phyloP scores from a whole-genome alignment of 352 stramenopile genomes.

The Phytophthora europaea region DNA sequence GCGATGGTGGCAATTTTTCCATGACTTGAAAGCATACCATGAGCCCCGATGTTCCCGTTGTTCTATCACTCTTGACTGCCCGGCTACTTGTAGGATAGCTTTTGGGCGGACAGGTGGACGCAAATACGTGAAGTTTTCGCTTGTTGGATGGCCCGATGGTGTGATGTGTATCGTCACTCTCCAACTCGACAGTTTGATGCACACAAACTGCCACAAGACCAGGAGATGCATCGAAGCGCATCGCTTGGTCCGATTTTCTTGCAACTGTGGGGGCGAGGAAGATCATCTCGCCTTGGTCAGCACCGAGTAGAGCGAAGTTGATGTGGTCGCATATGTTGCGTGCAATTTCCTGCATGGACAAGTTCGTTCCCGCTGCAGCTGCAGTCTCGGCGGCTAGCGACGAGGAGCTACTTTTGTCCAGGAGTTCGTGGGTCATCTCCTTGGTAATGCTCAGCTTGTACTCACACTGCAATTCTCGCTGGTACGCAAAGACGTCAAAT shows the following conservation, averaged over 20 bases:
- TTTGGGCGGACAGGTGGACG: conserved; percentile 37
- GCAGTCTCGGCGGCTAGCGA: conserved; percentile 64
- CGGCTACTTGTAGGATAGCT: conserved; percentile 11
- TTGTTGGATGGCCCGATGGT: conserved; percentile 20
- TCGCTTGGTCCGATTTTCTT: conserved; percentile 23
- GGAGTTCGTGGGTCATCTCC: conserved; percentile 67
- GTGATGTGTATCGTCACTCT: not conserved
- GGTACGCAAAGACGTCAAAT: conserved; percentile 70
- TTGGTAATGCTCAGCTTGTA: conserved; percentile 68
- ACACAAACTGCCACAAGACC: conserved; percentile 51
- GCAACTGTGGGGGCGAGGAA: conserved; percentile 53
- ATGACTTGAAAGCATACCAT: conserved; percentile 50
- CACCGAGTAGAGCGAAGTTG: conserved; percentile 52
- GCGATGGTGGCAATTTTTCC: conserved; percentile 20
- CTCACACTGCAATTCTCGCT: conserved; percentile 57
- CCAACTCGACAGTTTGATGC: conserved; percentile 45
- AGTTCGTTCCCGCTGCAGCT: conserved; percentile 71
- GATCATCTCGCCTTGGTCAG: conserved; percentile 51
- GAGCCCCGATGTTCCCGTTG: conserved; percentile 8
- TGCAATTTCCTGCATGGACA: conserved; percentile 80
- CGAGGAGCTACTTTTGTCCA: conserved; percentile 67
- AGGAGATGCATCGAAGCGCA: conserved; percentile 36
- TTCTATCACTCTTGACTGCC: not conserved
- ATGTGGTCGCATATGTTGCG: conserved; percentile 70
- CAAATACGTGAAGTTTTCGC: conserved; percentile 48